Percentiles rank a stretch among this genome's conserved stretches.
Evolutionary conservation across 331 rosid genomes (phyloP).

Genomic region (Pyrus hybrid): DNA sequence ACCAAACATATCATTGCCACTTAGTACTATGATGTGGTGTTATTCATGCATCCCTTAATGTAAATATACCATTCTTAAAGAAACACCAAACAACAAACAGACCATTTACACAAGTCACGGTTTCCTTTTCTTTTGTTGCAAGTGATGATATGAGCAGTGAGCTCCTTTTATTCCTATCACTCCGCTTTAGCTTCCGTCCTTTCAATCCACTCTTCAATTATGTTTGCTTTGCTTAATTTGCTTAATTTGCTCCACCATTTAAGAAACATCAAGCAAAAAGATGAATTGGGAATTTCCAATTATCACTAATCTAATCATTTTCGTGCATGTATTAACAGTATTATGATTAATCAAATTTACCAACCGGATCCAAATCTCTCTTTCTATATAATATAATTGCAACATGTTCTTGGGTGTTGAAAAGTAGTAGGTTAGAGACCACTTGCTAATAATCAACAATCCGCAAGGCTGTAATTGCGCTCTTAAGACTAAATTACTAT

Average conservation of each 20-base stretch:
- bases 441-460: not conserved
- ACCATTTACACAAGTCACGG: not conserved
- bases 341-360: not conserved
- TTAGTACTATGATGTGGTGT: too few relatives aligned
- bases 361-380: not conserved
- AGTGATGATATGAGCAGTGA: slow-evolving; percentile 18
- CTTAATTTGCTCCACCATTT: not conserved
- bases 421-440: not conserved
- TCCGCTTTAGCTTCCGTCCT: slow-evolving; percentile 28
- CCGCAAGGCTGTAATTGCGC: not conserved
- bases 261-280: not conserved
- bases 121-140: slow-evolving; percentile 32
- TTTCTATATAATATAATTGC: too few relatives aligned
- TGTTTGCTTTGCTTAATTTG: slow-evolving; percentile 4
- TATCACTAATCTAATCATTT: not conserved
- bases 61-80: too few relatives aligned
- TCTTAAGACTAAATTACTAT: not conserved
- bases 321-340: not conserved
- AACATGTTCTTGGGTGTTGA: not conserved
- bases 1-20: too few relatives aligned
- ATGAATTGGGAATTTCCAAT: not conserved
- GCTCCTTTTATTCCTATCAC: slow-evolving; percentile 13
- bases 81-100: not conserved
- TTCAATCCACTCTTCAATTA: slow-evolving; percentile 38
- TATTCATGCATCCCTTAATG: too few relatives aligned